Evolutionary conservation across 495 filamentous ascomycete species (phyloP).

Genomic region (Daldinia concentrica): DNA sequence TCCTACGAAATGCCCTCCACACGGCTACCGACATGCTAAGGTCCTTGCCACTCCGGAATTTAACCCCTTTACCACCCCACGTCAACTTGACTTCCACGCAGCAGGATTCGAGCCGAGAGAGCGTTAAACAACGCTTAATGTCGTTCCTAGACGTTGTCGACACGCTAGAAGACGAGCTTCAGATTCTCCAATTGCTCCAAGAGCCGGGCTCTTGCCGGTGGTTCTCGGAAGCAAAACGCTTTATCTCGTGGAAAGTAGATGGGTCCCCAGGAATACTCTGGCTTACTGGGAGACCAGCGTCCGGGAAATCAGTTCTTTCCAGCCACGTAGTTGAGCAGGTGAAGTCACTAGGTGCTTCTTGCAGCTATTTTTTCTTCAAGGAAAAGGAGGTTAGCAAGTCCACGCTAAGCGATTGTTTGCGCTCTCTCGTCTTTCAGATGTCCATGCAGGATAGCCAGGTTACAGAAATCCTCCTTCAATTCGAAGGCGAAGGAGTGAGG

Average conservation of each 20-base stretch:
- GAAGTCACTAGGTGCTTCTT: background rate
- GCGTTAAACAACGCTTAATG: background rate
- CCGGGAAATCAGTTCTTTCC: conserved; percentile 15
- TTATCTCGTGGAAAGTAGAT: background rate
- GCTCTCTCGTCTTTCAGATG: conserved; percentile 16
- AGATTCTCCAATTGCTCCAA: background rate
- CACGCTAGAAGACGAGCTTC: conserved; percentile 3
- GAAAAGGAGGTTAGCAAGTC: conserved; percentile 8
- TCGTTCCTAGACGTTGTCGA: conserved; percentile 5
- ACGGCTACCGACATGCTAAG: conserved; percentile 44
- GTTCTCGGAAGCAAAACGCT: background rate
- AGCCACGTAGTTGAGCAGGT: background rate
- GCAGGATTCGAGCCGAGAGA: too few species aligned
- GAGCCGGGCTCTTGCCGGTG: conserved; percentile 10
- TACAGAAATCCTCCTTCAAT: background rate
- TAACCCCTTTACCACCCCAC: background rate
- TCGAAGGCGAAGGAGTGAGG: background rate
- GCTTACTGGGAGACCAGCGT: conserved; percentile 6
- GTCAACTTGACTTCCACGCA: too few species aligned
- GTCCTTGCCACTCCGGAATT: background rate
- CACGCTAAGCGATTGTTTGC: background rate
- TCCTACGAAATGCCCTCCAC: conserved; percentile 44
- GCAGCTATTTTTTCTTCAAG: conserved; percentile 23
- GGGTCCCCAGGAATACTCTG: conserved; percentile 6
- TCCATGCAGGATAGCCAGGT: conserved; percentile 1